phyloP scores from a whole-genome alignment of 768 basidiomycete species.

The Sarcomyxa edulis region DNA sequence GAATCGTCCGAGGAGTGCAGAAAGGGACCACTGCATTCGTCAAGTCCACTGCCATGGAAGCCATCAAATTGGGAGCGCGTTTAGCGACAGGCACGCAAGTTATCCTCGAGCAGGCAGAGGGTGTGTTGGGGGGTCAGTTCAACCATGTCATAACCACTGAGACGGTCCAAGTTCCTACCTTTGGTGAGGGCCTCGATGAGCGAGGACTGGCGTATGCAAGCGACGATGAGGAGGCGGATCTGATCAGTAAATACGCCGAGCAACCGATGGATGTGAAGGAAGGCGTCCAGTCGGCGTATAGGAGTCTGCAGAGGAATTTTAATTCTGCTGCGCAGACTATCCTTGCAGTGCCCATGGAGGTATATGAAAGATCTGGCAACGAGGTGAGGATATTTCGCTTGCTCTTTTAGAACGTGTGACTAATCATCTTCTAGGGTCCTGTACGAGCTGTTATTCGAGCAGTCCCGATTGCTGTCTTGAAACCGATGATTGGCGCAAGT shows the following conservation, averaged over 20 bases:
- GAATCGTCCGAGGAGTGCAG: slow-evolving; percentile 88
- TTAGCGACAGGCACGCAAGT: slow-evolving; percentile 97
- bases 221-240: slow-evolving; percentile 44
- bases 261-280: slow-evolving; percentile 83
- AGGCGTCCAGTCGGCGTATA: slow-evolving; percentile 90
- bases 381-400: slow-evolving; percentile 52
- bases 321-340: slow-evolving; percentile 97
- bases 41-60: slow-evolving; percentile 91
- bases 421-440: slow-evolving; percentile 55
- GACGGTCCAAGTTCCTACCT: slow-evolving; percentile 44
- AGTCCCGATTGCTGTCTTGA: slow-evolving; percentile 94
- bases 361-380: slow-evolving; percentile 89
- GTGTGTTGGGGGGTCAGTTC: slow-evolving; percentile 79
- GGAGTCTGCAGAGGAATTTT: slow-evolving; percentile 79
- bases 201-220: too few species aligned
- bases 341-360: slow-evolving; percentile 97
- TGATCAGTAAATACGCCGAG: slow-evolving; percentile 86
- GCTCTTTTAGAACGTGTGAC: not conserved
- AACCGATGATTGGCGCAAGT: slow-evolving; percentile 96
- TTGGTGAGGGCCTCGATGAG: slow-evolving; percentile 18
- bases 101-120: slow-evolving; percentile 92
- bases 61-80: slow-evolving; percentile 89
- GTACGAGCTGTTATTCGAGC: slow-evolving; percentile 93
- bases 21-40: slow-evolving; percentile 92
- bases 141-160: slow-evolving; percentile 62